Percentiles rank a stretch among this genome's conserved stretches.
Conservation (phyloP, 495 filamentous ascomycete genomes). For the Paragyromitra xinjiangensis region DNA sequence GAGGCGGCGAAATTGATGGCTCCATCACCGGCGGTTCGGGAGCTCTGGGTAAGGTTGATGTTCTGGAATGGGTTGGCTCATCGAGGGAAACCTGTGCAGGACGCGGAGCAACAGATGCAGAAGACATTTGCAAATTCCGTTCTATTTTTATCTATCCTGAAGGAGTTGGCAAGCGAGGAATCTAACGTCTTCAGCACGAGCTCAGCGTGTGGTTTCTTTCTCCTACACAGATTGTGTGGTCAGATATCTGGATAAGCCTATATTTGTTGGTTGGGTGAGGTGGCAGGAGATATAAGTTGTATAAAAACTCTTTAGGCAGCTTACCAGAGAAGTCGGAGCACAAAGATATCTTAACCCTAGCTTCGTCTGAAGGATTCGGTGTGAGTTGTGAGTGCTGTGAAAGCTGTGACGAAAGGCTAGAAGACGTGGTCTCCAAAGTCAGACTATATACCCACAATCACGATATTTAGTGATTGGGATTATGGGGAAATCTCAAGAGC, state of each 20-base stretch:
- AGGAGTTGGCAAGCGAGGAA: background rate
- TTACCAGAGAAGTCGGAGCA: conserved; percentile 19
- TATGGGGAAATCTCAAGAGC: conserved; percentile 21
- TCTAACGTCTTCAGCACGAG: conserved; percentile 2
- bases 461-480: background rate
- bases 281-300: background rate
- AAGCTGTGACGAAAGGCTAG: conserved; percentile 29
- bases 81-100: conserved; percentile 26
- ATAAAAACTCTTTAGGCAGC: background rate
- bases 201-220: conserved; percentile 1
- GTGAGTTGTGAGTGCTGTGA: conserved; percentile 20
- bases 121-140: conserved; percentile 29
- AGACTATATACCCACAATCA: conserved; percentile 43
- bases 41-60: conserved; percentile 24
- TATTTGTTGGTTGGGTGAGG: background rate
- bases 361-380: background rate
- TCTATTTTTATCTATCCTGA: background rate
- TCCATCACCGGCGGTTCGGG: conserved; percentile 42
- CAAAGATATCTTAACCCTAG: conserved; percentile 8
- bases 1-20: conserved; percentile 21
- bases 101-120: conserved; percentile 30
- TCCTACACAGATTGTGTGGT: background rate
- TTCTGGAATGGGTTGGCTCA: conserved; percentile 23
- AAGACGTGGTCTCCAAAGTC: conserved; percentile 36
- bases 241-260: conserved; percentile 9